Evolutionary conservation across 768 basidiomycete genomes (phyloP).

Genomic region (Porphyrellus cyaneotinctus): DNA sequence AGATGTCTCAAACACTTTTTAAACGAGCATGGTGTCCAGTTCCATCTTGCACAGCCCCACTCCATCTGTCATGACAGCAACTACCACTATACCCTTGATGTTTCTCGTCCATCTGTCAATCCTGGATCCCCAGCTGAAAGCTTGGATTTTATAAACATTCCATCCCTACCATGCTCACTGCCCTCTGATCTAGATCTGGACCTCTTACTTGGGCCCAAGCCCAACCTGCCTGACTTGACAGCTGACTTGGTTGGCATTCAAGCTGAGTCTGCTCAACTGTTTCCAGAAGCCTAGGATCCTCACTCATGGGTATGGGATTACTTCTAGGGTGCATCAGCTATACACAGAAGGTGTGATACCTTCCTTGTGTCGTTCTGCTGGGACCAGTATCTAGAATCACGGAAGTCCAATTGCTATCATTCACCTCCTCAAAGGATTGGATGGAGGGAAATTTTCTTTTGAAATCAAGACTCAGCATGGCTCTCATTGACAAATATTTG

Average conservation of each 20-base stretch:
- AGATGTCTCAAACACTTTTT: background rate
- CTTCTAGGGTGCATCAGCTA: background rate
- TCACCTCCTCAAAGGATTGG: constrained; percentile 30
- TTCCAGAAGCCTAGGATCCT: background rate
- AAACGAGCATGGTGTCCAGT: background rate
- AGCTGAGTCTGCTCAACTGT: too few species aligned
- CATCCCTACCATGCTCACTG: too few species aligned
- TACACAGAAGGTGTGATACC: background rate
- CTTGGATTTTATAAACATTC: too few species aligned
- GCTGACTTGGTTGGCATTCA: too few species aligned
- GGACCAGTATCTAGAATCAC: background rate
- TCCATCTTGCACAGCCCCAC: background rate
- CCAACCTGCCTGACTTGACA: too few species aligned
- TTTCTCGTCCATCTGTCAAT: too few species aligned
- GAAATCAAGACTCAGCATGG: constrained; percentile 28
- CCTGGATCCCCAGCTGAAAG: background rate
- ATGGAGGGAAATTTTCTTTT: constrained; percentile 28
- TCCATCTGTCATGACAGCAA: background rate
- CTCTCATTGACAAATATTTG: constrained; percentile 14
- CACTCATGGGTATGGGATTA: background rate
- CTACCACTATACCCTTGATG: background rate
- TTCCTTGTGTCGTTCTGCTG: background rate
- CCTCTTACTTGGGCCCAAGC: too few species aligned
- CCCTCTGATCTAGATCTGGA: too few species aligned
- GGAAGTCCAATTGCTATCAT: constrained; percentile 20